These are phyloP conservation scores for Wickerhamiella nectarea DNA, from an alignment of 805 yeast species.

Conservation along the genomic window DNA sequence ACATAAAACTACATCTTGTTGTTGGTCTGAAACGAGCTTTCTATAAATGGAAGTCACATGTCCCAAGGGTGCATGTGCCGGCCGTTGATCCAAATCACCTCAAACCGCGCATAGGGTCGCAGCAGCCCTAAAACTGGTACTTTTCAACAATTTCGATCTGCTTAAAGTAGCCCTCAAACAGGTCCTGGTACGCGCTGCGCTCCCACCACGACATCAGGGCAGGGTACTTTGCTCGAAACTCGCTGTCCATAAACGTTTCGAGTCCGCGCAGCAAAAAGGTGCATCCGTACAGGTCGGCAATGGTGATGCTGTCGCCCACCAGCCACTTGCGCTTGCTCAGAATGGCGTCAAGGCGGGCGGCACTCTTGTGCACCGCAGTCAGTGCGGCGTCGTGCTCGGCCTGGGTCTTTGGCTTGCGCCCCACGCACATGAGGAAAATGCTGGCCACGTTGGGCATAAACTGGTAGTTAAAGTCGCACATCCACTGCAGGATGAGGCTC, in stretches of 20 bases:
- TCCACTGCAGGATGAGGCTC: constrained; percentile 61
- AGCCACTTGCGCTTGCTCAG: constrained; percentile 49
- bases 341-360: constrained; percentile 31
- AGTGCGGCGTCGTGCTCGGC: constrained; percentile 39
- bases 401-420: constrained; percentile 66
- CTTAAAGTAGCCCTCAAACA: constrained; percentile 36
- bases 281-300: constrained; percentile 54
- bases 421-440: constrained; percentile 48
- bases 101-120: too few species aligned
- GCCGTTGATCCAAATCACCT: too few species aligned
- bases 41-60: too few species aligned
- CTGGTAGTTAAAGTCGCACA: constrained; percentile 64
- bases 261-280: constrained; percentile 41
- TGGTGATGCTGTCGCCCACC: constrained; percentile 50
- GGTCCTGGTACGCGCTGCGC: constrained; percentile 36
- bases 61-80: too few species aligned
- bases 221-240: constrained; percentile 54
- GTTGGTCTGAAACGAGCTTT: too few species aligned
- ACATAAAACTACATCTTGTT: too few species aligned
- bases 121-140: background rate
- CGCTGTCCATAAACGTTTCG: constrained; percentile 43
- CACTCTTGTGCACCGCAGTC: constrained; percentile 30
- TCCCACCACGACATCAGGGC: constrained; percentile 57
- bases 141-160: constrained; percentile 18
- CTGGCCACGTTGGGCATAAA: constrained; percentile 30